phyloP scores from a whole-genome alignment of 208 protist genomes.

The Leishmania amazonensis region DNA sequence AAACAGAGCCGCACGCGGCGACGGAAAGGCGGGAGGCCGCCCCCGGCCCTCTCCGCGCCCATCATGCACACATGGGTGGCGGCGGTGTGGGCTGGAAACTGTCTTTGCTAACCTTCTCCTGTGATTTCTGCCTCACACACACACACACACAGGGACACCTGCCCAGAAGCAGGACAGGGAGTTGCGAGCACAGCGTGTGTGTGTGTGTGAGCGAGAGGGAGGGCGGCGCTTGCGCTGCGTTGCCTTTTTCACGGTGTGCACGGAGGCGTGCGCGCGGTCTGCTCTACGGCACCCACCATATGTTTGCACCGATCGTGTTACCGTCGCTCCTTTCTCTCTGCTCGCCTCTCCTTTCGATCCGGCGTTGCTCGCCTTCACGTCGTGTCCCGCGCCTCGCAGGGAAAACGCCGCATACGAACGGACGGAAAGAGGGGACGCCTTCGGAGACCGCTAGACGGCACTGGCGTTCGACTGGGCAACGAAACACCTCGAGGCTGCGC shows the following conservation, averaged over 20 bases:
- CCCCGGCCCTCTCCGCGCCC: too few species aligned
- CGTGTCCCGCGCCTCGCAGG: neutral
- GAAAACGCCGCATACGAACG: neutral
- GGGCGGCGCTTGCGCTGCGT: neutral
- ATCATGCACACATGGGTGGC: neutral
- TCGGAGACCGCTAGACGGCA: neutral
- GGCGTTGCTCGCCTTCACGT: neutral
- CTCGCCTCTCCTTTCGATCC: neutral
- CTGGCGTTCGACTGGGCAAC: neutral
- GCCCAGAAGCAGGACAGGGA: neutral
- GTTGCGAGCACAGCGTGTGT: neutral
- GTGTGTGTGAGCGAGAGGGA: neutral
- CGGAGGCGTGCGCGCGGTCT: neutral
- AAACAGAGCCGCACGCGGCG: neutral
- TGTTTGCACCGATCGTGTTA: neutral
- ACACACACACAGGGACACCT: neutral
- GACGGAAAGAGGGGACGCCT: neutral
- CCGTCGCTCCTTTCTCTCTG: neutral
- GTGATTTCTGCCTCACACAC: neutral
- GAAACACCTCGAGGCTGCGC: neutral
- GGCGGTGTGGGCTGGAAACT: too few species aligned
- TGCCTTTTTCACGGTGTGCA: neutral
- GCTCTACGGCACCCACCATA: neutral
- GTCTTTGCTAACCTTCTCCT: neutral
- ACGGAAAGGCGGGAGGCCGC: neutral